Evolutionary conservation across 2,329 filamentous ascomycete genomes (phyloP).

Genomic region (Grosmannia penicillata): DNA sequence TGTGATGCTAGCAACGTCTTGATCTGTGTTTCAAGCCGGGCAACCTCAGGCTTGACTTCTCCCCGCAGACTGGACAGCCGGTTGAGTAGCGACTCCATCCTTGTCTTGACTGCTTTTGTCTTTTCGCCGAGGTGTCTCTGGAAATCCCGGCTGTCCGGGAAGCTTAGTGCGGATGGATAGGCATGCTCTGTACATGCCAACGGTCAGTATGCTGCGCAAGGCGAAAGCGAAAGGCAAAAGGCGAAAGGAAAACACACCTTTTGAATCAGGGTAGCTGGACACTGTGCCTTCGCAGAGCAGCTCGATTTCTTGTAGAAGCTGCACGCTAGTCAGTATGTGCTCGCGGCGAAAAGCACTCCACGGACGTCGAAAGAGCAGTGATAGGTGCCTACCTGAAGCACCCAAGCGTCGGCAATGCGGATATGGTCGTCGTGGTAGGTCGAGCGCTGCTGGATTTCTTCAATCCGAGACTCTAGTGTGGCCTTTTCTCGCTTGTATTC

Average conservation of each 20-base stretch:
- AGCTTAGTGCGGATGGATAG: constrained; percentile 43
- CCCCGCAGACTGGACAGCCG: constrained; percentile 36
- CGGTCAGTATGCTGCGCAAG: background rate
- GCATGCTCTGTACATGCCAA: constrained; percentile 27
- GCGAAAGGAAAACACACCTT: constrained; percentile 20
- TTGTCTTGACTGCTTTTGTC: constrained; percentile 59
- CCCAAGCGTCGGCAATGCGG: constrained; percentile 83
- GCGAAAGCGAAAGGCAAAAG: background rate
- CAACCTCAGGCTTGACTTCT: constrained; percentile 49
- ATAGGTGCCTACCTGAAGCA: constrained; percentile 55
- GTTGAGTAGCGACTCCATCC: constrained; percentile 54
- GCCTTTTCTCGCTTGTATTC: constrained; percentile 89
- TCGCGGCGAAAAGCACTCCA: constrained; percentile 12
- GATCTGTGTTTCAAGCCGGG: constrained; percentile 60
- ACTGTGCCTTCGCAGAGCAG: constrained; percentile 37
- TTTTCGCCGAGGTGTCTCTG: constrained; percentile 67
- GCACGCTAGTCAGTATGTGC: background rate
- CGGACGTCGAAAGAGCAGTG: constrained; percentile 1
- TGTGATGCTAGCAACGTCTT: constrained; percentile 63
- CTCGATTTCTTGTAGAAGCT: constrained; percentile 52
- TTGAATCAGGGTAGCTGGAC: constrained; percentile 24
- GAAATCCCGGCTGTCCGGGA: constrained; percentile 56
- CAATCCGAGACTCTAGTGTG: constrained; percentile 65
- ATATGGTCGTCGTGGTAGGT: constrained; percentile 86
- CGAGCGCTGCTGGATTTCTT: constrained; percentile 63